Percentiles rank a stretch among this genome's conserved stretches.
phyloP scores from a whole-genome alignment of 495 filamentous ascomycete genomes.

The Penicillium crystallinum region DNA sequence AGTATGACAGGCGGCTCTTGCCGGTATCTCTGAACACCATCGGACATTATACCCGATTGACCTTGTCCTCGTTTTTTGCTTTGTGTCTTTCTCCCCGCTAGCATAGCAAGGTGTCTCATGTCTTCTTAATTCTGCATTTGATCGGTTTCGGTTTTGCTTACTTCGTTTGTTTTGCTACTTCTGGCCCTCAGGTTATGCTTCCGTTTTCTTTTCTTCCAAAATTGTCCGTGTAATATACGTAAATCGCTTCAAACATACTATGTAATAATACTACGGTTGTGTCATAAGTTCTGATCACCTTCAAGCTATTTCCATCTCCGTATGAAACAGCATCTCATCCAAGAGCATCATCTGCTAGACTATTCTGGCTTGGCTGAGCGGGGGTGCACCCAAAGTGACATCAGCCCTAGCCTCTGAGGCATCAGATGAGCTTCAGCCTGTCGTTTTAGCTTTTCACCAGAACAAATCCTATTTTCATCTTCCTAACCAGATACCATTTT shows the following conservation, averaged over 20 bases:
- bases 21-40: conserved; percentile 10
- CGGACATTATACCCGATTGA: not conserved
- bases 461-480: too few species aligned
- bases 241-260: not conserved
- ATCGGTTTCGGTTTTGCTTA: not conserved
- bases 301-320: not conserved
- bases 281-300: not conserved
- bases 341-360: not conserved
- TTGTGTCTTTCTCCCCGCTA: not conserved
- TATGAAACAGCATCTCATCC: too few species aligned
- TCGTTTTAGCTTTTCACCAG: not conserved
- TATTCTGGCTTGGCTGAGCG: not conserved
- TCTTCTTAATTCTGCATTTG: not conserved
- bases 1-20: conserved; percentile 25
- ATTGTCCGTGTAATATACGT: not conserved
- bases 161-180: not conserved
- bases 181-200: not conserved
- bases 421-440: not conserved
- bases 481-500: too few species aligned
- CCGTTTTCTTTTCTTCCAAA: not conserved
- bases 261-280: not conserved
- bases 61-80: conserved; percentile 1
- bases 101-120: conserved; percentile 6
- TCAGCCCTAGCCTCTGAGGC: not conserved
- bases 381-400: not conserved